phyloP scores from a whole-genome alignment of 2,329 filamentous ascomycete species.

The Fusarium agapanthi region DNA sequence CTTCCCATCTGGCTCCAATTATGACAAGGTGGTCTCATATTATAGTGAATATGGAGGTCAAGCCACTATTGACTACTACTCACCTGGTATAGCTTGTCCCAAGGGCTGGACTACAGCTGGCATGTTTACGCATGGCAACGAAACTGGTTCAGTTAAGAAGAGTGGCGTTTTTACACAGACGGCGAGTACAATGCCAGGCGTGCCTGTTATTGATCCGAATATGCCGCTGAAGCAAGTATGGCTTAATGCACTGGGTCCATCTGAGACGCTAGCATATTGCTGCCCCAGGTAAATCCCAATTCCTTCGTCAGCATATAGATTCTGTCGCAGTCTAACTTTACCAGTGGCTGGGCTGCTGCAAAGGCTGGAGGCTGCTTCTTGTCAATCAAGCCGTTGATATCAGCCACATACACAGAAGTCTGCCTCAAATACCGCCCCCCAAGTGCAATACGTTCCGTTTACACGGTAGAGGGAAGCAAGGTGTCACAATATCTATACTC shows the following conservation, averaged over 20 bases:
- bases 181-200: no score
- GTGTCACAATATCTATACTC: not conserved
- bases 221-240: not conserved
- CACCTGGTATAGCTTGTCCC: constrained; percentile 39
- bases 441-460: not conserved
- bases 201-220: not conserved
- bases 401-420: not conserved
- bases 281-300: constrained; percentile 30
- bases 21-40: not conserved
- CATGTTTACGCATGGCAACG: constrained; percentile 2
- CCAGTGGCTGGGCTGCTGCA: constrained; percentile 19
- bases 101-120: constrained; percentile 40
- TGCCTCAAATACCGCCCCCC: not conserved
- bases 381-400: not conserved
- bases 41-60: not conserved
- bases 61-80: constrained; percentile 28
- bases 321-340: rapidly evolving
- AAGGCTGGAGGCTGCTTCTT: constrained; percentile 9
- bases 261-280: constrained; percentile 35
- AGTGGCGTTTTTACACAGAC: constrained; percentile 19
- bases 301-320: not conserved
- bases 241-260: not conserved
- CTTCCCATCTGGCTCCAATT: not conserved
- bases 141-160: not conserved
- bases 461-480: not conserved